Evolutionary conservation across 2,329 filamentous ascomycete genomes (phyloP).

Genomic region (Phialemoniopsis sp.): DNA sequence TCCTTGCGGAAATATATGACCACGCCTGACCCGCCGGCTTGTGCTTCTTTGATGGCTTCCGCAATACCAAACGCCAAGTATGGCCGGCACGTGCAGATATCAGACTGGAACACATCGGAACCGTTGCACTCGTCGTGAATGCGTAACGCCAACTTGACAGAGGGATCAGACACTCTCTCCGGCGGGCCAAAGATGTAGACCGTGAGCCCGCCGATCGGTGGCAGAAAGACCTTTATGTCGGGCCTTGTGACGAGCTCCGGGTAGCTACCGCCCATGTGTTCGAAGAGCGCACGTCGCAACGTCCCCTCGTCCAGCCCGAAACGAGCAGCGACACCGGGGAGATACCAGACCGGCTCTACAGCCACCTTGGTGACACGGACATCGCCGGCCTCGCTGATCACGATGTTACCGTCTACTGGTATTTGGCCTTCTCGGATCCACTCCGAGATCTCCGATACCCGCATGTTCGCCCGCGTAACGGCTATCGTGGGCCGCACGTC

Average conservation of each 20-base stretch:
- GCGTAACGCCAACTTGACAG: conserved; percentile 73
- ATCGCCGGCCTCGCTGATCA: conserved; percentile 78
- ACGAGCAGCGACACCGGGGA: conserved; percentile 82
- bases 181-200: conserved; percentile 97
- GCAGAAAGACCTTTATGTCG: conserved; percentile 93
- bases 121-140: conserved; percentile 87
- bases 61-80: conserved; percentile 97
- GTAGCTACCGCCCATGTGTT: conserved; percentile 93
- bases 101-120: conserved; percentile 94
- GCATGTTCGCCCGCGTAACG: conserved; percentile 91
- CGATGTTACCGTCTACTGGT: conserved; percentile 76
- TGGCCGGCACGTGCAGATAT: conserved; percentile 94
- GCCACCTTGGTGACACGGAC: conserved; percentile 94
- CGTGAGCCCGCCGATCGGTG: conserved; percentile 90
- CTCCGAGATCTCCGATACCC: conserved; percentile 29
- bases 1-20: conserved; percentile 99
- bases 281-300: conserved; percentile 82
- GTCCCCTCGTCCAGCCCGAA: conserved; percentile 94
- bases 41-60: conserved; percentile 94
- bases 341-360: conserved; percentile 87
- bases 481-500: conserved; percentile 90
- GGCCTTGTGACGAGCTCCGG: conserved; percentile 56
- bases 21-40: conserved; percentile 87
- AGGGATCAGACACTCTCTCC: conserved; percentile 86
- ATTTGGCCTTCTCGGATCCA: not conserved